Conservation (phyloP, 495 filamentous ascomycete species). For the Choiromyces venosus region DNA sequence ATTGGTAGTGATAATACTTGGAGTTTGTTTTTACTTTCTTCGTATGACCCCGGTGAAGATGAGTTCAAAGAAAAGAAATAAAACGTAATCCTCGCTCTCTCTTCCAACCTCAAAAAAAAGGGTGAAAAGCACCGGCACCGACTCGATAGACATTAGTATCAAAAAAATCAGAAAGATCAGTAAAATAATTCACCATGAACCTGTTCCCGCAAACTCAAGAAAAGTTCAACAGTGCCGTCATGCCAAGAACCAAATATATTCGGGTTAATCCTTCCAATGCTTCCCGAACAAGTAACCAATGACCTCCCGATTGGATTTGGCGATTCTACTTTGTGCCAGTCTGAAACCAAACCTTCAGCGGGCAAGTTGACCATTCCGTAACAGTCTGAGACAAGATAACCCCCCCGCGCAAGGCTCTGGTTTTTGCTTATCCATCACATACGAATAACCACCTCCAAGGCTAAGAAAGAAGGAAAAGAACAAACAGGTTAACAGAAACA, state of each 20-base stretch:
- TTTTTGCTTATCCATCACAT: neutral
- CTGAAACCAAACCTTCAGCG: neutral
- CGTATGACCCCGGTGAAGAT: neutral
- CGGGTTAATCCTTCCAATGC: neutral
- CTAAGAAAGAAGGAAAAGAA: neutral
- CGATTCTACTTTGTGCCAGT: neutral
- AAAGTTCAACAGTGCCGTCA: neutral
- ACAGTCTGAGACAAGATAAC: neutral
- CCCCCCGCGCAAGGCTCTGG: neutral
- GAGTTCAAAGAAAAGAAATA: neutral
- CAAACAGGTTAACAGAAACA: neutral
- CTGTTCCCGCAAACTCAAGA: neutral
- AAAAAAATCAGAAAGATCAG: neutral
- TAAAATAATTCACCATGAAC: neutral
- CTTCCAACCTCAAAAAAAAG: neutral
- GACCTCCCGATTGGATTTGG: neutral
- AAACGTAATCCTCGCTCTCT: neutral
- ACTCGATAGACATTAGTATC: neutral
- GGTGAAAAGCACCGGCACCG: neutral
- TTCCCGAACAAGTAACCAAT: neutral
- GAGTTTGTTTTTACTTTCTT: too few species aligned
- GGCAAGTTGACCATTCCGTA: neutral
- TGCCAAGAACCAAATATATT: neutral
- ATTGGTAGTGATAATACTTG: neutral
- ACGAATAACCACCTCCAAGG: neutral